Evolutionary conservation across 495 filamentous ascomycete species (phyloP), one percentile per base, ranked within the genome.

Genomic region (Tricharina praecox): DNA sequence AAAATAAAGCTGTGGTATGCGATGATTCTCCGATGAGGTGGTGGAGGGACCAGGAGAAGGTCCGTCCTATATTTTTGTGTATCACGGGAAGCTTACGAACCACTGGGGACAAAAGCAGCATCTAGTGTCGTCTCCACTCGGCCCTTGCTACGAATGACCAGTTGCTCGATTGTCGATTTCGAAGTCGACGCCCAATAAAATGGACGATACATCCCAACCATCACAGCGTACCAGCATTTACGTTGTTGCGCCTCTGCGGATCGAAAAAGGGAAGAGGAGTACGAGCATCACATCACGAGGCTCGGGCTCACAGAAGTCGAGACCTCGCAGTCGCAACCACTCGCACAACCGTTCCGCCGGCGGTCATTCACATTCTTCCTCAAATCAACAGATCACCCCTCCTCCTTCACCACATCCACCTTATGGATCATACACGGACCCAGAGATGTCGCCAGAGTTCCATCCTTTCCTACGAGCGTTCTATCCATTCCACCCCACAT

Each of bases 391-490:
- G 50, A 73, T 84, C 54, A 86, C 82, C 4, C 82, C 83, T 9
- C 82, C 82, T 43, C 64, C 76, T 47, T 84, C 82, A 26, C 82
- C 82, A 3, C 72, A 76, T 63, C 69, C 67, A 52, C 73, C 72
- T 7, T 71, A 74, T 54, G 68, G 78, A 54, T 69, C 64, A 15
- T 70, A 70, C 53, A 47, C 64, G 35, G 66, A 49, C 21, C 40
- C 67, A 16, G 65, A 75, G 47, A 70, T 76, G 21, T n/a, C n/a
- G n/a, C n/a, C n/a, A n/a, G 70, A 85, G 48, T 96, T 95, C 61
- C 85, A 93, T 67, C 90, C 86, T 65, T 99, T 92, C 55, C 70
- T 96, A 19, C 82, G 90, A 53, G 92, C 90, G n/a, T 92, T 90
- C 61, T 93, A 92, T 62, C 82, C 84, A 16, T 99, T 93, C 59